A percentile compares a stretch with the other conserved stretches of the same genome.
Conservation (phyloP, 768 basidiomycete species). For the Amanita muscaria region DNA sequence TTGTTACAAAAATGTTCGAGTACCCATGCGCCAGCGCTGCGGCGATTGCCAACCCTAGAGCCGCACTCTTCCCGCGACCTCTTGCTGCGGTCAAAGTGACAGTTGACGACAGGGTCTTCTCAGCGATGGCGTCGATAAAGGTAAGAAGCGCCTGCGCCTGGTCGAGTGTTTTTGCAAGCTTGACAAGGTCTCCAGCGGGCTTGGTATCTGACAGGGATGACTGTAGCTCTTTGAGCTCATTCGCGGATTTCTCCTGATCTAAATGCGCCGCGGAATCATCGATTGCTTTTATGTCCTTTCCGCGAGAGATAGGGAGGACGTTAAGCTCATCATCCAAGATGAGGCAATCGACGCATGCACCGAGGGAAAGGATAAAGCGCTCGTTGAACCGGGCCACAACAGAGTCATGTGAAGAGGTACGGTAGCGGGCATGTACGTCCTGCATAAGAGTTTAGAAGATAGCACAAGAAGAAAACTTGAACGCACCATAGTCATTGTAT, state of each 20-base stretch:
- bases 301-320: constrained; percentile 90
- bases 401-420: constrained; percentile 83
- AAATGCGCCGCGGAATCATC: constrained; percentile 29
- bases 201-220: constrained; percentile 73
- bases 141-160: constrained; percentile 93
- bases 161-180: constrained; percentile 85
- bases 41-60: constrained; percentile 90
- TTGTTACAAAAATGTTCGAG: constrained; percentile 96
- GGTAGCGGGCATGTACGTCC: constrained; percentile 94
- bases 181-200: constrained; percentile 82
- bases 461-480: background rate
- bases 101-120: constrained; percentile 90
- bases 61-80: constrained; percentile 95
- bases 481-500: constrained; percentile 76
- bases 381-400: constrained; percentile 97
- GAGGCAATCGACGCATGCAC: constrained; percentile 86
- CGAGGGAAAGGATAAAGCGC: constrained; percentile 94
- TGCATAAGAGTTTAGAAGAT: constrained; percentile 20
- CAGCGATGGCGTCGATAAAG: constrained; percentile 88
- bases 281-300: constrained; percentile 80
- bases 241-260: constrained; percentile 23
- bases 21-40: constrained; percentile 91
- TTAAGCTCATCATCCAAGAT: constrained; percentile 97
- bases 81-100: constrained; percentile 92
- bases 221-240: constrained; percentile 74